These are phyloP conservation scores for Diplogelasinospora grovesii DNA, from an alignment of 495 filamentous ascomycete species.

Conservation along the genomic window DNA sequence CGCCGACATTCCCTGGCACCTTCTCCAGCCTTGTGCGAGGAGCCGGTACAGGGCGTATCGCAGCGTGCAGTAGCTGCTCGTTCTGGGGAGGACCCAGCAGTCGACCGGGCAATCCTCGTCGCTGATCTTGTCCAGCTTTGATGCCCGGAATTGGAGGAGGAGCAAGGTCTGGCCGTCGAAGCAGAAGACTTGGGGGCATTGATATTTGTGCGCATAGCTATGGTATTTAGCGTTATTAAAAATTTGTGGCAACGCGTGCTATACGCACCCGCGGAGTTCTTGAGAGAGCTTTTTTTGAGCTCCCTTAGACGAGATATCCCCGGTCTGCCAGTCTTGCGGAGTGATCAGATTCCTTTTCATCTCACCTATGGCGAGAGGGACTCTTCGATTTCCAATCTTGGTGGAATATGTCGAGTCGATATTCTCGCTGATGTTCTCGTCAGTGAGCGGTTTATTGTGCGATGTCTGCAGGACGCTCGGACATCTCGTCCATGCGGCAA, in stretches of 20 bases:
- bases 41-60: too few relatives aligned
- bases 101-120: background rate
- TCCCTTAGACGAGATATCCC: background rate
- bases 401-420: slow-evolving; percentile 7
- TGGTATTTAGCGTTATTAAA: too few relatives aligned
- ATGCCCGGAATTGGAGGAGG: slow-evolving; percentile 8
- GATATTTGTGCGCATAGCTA: slow-evolving; percentile 8
- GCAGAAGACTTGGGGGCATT: slow-evolving; percentile 9
- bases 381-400: background rate
- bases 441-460: slow-evolving; percentile 7
- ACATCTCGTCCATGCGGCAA: slow-evolving; percentile 6
- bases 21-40: slow-evolving; percentile 5
- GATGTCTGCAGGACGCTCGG: slow-evolving; percentile 7
- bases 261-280: slow-evolving; percentile 8
- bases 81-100: slow-evolving; percentile 9
- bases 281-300: slow-evolving; percentile 4
- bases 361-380: slow-evolving; percentile 2
- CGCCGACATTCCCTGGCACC: slow-evolving; percentile 4
- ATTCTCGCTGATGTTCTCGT: slow-evolving; percentile 1
- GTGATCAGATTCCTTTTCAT: slow-evolving; percentile 5
- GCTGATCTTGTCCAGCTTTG: slow-evolving; percentile 5
- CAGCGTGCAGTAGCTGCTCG: slow-evolving; percentile 7
- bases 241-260: too few relatives aligned
- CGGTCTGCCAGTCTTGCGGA: slow-evolving; percentile 1
- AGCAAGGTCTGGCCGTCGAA: slow-evolving; percentile 10